Evolutionary conservation across 768 basidiomycete species (phyloP), one percentile per base, ranked within the genome.

Genomic region (Tricholoma saponaceum): DNA sequence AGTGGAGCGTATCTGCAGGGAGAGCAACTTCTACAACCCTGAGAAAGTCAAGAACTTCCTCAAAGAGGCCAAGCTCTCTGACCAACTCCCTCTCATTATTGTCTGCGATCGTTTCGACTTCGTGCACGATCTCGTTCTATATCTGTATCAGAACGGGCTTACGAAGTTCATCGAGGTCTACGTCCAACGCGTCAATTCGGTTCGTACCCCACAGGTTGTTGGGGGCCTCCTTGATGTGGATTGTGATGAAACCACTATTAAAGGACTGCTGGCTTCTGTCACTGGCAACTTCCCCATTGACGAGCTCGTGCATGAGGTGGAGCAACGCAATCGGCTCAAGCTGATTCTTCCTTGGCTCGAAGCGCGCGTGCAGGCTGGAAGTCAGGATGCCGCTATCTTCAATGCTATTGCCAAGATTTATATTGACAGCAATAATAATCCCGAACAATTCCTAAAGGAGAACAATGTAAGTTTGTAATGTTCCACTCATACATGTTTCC

Each of bases 21-120:
- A 99, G 77, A 94, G 91, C 72, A 98, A 98, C 75, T 80, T 79
- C 75, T 98, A 98, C 82, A 98, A 95, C 73, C 92, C 97, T 1
- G 97, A 99, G 79, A 99, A 99, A 75, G 97, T 98, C 83, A 98
- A 99, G 83, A 99, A 99, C 76, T 98, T 98, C 88, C 85, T 98
- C 72, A 98, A 98, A 74, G 97, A 99, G 69, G 95, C 97, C 67
- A 95, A 97, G 67, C 86, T 99, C 26, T 76, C 86, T 35, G 97
- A 98, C 69, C 97, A 98, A 70, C 86, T 99, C 35, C 97, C 97
- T 4, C 87, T 99, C 64, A 99, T 98, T 79, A 98, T 99, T 63
- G 97, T 99, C 66, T 98, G 97, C 82, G 97, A 99, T 71, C 94
- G 97, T 37, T 99, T 98, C 81, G 96, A 97, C 80, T 98, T 98